Evolutionary conservation across 306 rosid genomes (phyloP).

Genomic region (Cajanus cajan): DNA sequence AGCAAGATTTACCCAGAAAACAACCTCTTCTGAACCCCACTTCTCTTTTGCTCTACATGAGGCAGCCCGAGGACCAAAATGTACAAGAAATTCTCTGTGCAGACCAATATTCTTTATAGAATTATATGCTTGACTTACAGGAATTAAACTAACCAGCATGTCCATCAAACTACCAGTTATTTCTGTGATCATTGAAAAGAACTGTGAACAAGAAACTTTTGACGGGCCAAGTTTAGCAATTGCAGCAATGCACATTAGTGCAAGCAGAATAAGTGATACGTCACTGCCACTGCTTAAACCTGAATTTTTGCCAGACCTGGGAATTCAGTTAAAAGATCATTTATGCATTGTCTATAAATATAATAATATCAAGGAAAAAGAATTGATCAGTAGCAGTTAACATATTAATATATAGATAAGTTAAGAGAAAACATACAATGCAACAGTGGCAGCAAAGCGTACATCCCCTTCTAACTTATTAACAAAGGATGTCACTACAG

Average conservation of each 20-base stretch:
- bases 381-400: conserved; percentile 22
- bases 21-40: conserved; percentile 79
- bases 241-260: conserved; percentile 81
- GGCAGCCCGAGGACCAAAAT: conserved; percentile 94
- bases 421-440: conserved; percentile 57
- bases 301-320: conserved; percentile 63
- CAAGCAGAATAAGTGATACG: conserved; percentile 74
- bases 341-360: conserved; percentile 23
- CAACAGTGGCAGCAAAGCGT: conserved; percentile 63
- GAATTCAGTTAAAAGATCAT: conserved; percentile 38
- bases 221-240: conserved; percentile 81
- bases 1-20: conserved; percentile 89
- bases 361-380: conserved; percentile 5
- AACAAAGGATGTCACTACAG: conserved; percentile 67
- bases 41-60: conserved; percentile 73
- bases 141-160: conserved; percentile 75
- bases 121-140: conserved; percentile 74
- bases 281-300: conserved; percentile 57
- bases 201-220: conserved; percentile 84
- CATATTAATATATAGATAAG: conserved; percentile 24
- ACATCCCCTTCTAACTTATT: conserved; percentile 65
- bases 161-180: conserved; percentile 90
- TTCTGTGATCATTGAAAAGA: conserved; percentile 74
- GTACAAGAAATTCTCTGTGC: conserved; percentile 80
- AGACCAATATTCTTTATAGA: conserved; percentile 77